Evolutionary conservation across 306 rosid species (phyloP).

Genomic region (Cucumis cinereus): DNA sequence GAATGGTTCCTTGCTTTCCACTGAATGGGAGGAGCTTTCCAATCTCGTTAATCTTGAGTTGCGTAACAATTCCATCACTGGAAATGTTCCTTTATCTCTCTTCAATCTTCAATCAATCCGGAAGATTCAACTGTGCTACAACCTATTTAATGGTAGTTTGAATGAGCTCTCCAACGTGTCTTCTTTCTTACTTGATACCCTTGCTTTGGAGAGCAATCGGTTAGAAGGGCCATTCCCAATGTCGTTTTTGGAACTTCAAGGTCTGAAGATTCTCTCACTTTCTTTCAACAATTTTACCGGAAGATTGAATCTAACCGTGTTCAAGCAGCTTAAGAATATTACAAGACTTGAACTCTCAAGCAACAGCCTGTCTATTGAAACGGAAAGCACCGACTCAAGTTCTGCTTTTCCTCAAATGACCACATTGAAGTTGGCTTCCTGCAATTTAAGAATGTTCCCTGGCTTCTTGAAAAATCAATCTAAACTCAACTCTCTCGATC

Average conservation of each 20-base stretch:
- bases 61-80: conserved; percentile 15
- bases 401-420: conserved; percentile 6
- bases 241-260: conserved; percentile 9
- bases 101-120: conserved; percentile 11
- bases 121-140: conserved; percentile 7
- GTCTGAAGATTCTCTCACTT: conserved; percentile 13
- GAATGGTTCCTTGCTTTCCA: conserved; percentile 12
- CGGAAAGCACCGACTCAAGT: not conserved
- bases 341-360: conserved; percentile 11
- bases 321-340: conserved; percentile 7
- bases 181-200: conserved; percentile 16
- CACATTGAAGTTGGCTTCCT: conserved; percentile 12
- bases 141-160: conserved; percentile 8
- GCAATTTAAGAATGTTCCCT: conserved; percentile 1
- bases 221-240: conserved; percentile 31
- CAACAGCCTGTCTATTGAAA: not conserved
- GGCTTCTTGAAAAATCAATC: conserved; percentile 10
- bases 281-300: conserved; percentile 16
- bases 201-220: conserved; percentile 38
- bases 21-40: conserved; percentile 12
- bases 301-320: not conserved
- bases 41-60: conserved; percentile 13
- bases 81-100: conserved; percentile 11
- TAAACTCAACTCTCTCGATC: not conserved
- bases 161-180: not conserved